Evolutionary conservation across 169 alveolate genomes (phyloP), one percentile per base, ranked within the genome.

Genomic region (Ichthyophthirius multifiliis): DNA sequence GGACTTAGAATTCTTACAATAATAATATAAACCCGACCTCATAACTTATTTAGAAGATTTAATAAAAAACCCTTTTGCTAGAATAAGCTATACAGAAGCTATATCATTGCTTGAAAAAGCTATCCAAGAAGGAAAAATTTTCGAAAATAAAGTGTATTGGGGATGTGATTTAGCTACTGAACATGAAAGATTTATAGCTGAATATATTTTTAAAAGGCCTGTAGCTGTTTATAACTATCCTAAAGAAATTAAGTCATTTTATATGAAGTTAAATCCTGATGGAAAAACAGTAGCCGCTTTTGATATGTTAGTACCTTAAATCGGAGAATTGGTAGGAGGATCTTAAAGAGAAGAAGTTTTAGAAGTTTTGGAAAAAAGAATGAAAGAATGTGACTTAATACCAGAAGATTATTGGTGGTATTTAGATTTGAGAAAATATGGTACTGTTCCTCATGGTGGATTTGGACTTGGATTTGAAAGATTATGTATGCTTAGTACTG

Each of bases 401-500:
- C 64, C 74, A 32, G 83, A 71, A 18, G 89, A 90, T 74, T 97
- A 97, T 83, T 93, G 92, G 71, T 92, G 98, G 88, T 97, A 97
- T 89, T 47, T 95, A 62, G 96, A 97, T 47, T 90, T 97, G 65
- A 93, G 99, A 84, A 93, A 90, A 87, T 98, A 93, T 85, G 99
- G 99, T 44, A 89, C 99, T 12, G 97, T 97, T 41, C 99, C 99
- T 13, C 99, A 98, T 80, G 92, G 99, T 12, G 99, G 99, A 34
- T 99, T 99, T 83, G 99, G 99, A n/a, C 95, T 98, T 41, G 97
- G 97, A 45, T 97, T 98, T 87, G 99, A 98, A 94, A 93, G 99
- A 73, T 89, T 98, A 16, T 95, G 97, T 64, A 97, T 98, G 99
- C 92, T 98, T 94, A 98, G 96, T n/a, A 98, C 99, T 16, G 99